A percentile compares a stretch with the other conserved stretches of the same genome.
Conservation (phyloP, 805 yeast species). For the Candida maris region DNA sequence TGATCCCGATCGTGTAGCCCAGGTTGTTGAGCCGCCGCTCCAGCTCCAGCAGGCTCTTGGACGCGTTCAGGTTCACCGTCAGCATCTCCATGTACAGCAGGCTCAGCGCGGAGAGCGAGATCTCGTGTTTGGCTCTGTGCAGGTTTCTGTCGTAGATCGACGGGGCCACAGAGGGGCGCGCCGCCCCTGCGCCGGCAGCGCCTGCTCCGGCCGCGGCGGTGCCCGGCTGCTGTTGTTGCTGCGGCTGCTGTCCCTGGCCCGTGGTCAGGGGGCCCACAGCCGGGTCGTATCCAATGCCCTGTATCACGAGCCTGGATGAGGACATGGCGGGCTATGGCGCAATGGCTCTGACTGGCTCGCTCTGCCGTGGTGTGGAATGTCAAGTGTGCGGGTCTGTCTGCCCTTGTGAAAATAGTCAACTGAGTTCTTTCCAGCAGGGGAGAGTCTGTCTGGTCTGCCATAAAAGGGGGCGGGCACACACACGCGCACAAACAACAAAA, state of each 20-base stretch:
- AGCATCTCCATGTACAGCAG: slow-evolving; percentile 70
- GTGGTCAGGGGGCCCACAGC: slow-evolving; percentile 29
- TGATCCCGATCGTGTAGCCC: slow-evolving; percentile 76
- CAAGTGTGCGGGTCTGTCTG: too few relatives aligned
- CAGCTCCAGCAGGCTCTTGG: slow-evolving; percentile 65
- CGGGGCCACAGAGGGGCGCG: slow-evolving; percentile 2
- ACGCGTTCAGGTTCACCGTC: slow-evolving; percentile 56
- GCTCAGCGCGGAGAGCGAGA: slow-evolving; percentile 62
- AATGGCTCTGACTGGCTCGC: too few relatives aligned
- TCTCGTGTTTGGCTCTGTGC: slow-evolving; percentile 62
- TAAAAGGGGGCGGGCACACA: too few relatives aligned
- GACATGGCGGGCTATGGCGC: slow-evolving; percentile 13
- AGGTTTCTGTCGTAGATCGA: slow-evolving; percentile 68
- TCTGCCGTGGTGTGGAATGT: too few relatives aligned
- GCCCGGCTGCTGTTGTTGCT: too few relatives aligned
- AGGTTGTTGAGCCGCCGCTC: slow-evolving; percentile 58
- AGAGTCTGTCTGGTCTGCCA: too few relatives aligned
- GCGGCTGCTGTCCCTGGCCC: slow-evolving; percentile 15
- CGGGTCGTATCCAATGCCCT: slow-evolving; percentile 30
- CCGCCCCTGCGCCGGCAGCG: slow-evolving; percentile 9
- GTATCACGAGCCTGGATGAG: slow-evolving; percentile 16
- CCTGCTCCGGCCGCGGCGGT: slow-evolving; percentile 6
- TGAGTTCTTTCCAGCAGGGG: too few relatives aligned
- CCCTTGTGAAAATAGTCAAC: too few relatives aligned
- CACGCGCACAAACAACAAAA: too few relatives aligned